Evolutionary conservation across 768 basidiomycete species (phyloP), one percentile per base, ranked within the genome.

Genomic region (Hemileccinum impolitum): DNA sequence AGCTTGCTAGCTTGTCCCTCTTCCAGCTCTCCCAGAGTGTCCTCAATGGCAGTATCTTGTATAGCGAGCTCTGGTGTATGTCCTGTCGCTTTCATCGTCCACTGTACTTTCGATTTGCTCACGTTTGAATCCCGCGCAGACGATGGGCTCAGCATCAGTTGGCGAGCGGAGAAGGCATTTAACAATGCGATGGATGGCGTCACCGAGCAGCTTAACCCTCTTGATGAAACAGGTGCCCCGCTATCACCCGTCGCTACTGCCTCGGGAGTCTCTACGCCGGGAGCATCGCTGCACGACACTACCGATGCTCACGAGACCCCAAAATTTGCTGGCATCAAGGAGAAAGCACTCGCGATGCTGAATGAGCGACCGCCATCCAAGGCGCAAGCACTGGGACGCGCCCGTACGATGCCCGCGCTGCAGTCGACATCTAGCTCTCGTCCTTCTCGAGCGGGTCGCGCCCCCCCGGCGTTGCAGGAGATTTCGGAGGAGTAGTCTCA

Each of bases 371-470:
- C 54, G 0, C 28, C 28, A 30, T 2, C 19, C 19, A 51, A 50
- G 30, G 21, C 6, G 11, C 14, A 31, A 18, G 44, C 47, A 1
- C 32, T 60, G 41, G 56, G 48, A 38, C 61, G 56, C 4, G 35
- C 54, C 7, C 39, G 54, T 36, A 52, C 62, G 13, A 52, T 61
- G 52, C 62, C 63, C 1, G 1, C 38, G n/a, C 10, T 55, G 23
- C n/a, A 9, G 12, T 25, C 35, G 6, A 26, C 31, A 4, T 3
- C 18, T 3, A 21, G 4, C 8, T 21, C 43, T 18, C 8, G 19
- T 43, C 9, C 47, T 23, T 35, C 43, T 48, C 45, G 32, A 7
- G 23, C 31, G 6, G n/a, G 6, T 31, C 46, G 37, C 12, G 13
- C 9, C 8, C 14, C 44, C 15, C 46, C 51, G 17, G 12, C 37